Evolutionary conservation across 208 protist species (phyloP), one percentile per base, ranked within the genome.

Genomic region (Trypanosomatidae sp.): DNA sequence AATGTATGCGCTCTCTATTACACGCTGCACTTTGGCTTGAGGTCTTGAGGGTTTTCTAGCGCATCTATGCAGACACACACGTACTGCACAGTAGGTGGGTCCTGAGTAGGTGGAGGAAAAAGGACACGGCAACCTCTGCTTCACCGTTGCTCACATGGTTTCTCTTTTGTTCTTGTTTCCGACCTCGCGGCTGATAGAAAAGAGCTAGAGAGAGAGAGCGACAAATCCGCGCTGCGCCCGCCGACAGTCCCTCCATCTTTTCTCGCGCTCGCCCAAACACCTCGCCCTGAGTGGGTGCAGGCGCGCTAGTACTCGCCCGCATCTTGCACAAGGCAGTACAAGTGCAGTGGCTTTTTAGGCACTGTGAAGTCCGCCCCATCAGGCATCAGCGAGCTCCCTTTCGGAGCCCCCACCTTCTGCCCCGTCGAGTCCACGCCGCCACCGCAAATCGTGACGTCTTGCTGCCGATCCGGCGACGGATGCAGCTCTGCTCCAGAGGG

Each of bases 241-340:
- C 39, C 19, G 59, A 65, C 15, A 46, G 19, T 17, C 58, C 58
- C 36, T 22, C 58, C 15, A n/a, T 25, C n/a, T n/a, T 28, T 65
- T 46, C 59, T 15, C 46, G 39, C 6, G 8, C 8, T 33, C 39
- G 15, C 59, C 6, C 17, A 19, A 19, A 65, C 22, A 46, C 19
- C 33, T 65, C 39, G 39, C 33, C 9, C 46, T 33, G 39, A 10
- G 59, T 25, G 15, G 39, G 22, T 4, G 59, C 59, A 65, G 19
- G 15, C 8, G 17, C 10, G 41, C 30, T 81, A 92, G 66, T 87
- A 80, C 66, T 91, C 81, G 1, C 86, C 83, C 19, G 88, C 91
- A 65, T 95, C 88, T 41, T 86, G 80, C 52, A 95, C 86, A n/a
- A 92, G 80, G 59, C 91, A 95, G 69, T 91, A 91, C 47, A 93